Conservation (phyloP, 345 rosid genomes). For the Salix suchowensis region DNA sequence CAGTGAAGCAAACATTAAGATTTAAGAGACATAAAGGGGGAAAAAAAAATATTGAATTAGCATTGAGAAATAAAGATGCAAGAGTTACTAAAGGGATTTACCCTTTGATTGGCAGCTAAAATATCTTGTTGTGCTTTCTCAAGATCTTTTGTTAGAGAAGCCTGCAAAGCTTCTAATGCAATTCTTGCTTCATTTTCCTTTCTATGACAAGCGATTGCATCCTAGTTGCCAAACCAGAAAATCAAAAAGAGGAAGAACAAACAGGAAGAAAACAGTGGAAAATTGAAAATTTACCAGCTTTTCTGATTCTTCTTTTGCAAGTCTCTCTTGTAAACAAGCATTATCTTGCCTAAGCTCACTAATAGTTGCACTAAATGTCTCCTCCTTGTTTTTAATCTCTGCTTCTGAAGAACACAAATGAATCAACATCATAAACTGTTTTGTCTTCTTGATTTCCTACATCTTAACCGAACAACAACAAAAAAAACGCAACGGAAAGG, state of each 20-base stretch:
- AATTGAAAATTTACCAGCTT: slow-evolving; percentile 49
- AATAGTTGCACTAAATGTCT: slow-evolving; percentile 33
- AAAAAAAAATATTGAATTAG: not conserved
- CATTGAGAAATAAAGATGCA: not conserved
- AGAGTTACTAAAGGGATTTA: slow-evolving; percentile 14
- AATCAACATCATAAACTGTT: slow-evolving; percentile 1
- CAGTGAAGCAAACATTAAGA: not conserved
- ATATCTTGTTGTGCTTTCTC: slow-evolving; percentile 64
- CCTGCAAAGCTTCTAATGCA: slow-evolving; percentile 52
- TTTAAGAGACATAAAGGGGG: not conserved
- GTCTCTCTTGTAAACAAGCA: slow-evolving; percentile 44
- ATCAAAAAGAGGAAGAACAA: not conserved
- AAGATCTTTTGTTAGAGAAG: slow-evolving; percentile 60
- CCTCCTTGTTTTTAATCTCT: slow-evolving; percentile 59
- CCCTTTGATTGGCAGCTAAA: slow-evolving; percentile 63
- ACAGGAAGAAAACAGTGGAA: not conserved
- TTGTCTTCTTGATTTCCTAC: not conserved
- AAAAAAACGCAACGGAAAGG: not conserved
- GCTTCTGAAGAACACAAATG: slow-evolving; percentile 35
- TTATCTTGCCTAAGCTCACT: slow-evolving; percentile 44
- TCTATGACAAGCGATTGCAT: slow-evolving; percentile 53
- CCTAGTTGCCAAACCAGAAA: slow-evolving; percentile 39
- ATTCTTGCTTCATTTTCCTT: slow-evolving; percentile 61
- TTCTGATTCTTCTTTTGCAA: slow-evolving; percentile 55
- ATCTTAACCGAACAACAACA: not conserved